These are phyloP conservation scores for Curvularia sp. DNA, from an alignment of 2,329 filamentous ascomycete genomes.

Conservation along the genomic window DNA sequence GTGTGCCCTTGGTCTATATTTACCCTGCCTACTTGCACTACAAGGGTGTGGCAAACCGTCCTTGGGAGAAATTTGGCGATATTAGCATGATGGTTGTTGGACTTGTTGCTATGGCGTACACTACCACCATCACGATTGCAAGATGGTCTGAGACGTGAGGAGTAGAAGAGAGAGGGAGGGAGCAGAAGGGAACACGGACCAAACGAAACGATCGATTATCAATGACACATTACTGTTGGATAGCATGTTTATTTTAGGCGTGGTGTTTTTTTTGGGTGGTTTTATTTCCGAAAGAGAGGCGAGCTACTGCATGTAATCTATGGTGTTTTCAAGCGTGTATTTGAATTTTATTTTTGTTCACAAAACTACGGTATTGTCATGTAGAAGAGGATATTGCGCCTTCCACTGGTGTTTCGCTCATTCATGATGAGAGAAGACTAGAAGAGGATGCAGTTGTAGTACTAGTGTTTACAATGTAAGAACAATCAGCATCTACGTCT, in stretches of 20 bases:
- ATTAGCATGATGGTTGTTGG: slow-evolving; percentile 69
- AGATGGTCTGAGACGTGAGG: slow-evolving; percentile 38
- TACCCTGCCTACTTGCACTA: slow-evolving; percentile 77
- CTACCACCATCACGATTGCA: slow-evolving; percentile 67
- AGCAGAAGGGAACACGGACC: background rate
- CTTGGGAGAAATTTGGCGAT: slow-evolving; percentile 65
- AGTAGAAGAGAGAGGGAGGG: background rate
- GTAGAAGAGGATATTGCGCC: background rate
- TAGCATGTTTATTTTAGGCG: slow-evolving; percentile 5
- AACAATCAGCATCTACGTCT: background rate
- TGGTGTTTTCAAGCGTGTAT: slow-evolving; percentile 2
- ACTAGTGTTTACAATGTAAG: background rate
- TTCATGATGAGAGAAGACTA: background rate
- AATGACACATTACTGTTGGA: slow-evolving; percentile 2
- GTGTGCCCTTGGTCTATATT: slow-evolving; percentile 78
- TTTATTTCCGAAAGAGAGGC: background rate
- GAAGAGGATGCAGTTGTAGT: background rate
- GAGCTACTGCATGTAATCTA: background rate
- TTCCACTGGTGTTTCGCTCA: background rate
- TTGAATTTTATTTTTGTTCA: background rate
- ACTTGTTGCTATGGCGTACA: slow-evolving; percentile 75
- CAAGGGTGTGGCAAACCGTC: slow-evolving; percentile 68
- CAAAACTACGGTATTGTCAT: slow-evolving; percentile 7
- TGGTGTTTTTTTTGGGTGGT: slow-evolving; percentile 1
- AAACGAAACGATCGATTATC: background rate